A percentile compares a stretch with the other conserved stretches of the same genome.
Evolutionary conservation across 1,284 basidiomycete genomes (phyloP).

Genomic region (Puccinia triticina): DNA sequence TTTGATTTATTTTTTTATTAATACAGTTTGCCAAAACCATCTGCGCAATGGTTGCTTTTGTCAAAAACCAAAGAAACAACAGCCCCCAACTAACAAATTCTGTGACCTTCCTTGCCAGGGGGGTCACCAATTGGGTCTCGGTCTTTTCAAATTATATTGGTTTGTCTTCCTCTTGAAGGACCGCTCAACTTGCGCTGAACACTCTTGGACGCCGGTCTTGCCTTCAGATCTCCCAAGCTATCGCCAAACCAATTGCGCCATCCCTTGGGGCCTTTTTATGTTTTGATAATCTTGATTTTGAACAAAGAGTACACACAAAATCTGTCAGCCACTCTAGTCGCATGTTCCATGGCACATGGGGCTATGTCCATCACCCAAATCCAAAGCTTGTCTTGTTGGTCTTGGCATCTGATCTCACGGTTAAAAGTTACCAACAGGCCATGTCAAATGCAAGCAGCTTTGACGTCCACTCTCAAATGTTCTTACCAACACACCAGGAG

Average conservation of each 20-base stretch:
- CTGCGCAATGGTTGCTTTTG: neutral
- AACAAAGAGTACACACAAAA: neutral
- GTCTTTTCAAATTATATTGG: neutral
- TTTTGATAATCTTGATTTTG: conserved; percentile 8
- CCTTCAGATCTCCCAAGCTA: neutral
- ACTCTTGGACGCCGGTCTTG: neutral
- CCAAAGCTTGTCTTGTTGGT: neutral
- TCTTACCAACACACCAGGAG: neutral
- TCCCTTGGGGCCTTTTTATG: neutral
- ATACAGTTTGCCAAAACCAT: neutral
- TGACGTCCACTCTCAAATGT: neutral
- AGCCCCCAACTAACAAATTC: neutral
- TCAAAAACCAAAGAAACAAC: neutral
- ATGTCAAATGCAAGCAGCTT: no score
- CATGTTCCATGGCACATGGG: conserved; percentile 15
- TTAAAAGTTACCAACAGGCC: neutral
- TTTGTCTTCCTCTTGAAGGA: neutral
- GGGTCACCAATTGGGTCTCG: neutral
- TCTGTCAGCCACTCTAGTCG: neutral
- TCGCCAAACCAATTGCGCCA: neutral
- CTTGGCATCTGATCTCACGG: neutral
- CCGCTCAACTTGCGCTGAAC: neutral
- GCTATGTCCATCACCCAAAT: neutral
- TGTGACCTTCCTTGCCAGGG: neutral
- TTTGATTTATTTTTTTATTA: no score